Evolutionary conservation across 2,329 filamentous ascomycete genomes (phyloP).

Genomic region (Sporothrix sp.): DNA sequence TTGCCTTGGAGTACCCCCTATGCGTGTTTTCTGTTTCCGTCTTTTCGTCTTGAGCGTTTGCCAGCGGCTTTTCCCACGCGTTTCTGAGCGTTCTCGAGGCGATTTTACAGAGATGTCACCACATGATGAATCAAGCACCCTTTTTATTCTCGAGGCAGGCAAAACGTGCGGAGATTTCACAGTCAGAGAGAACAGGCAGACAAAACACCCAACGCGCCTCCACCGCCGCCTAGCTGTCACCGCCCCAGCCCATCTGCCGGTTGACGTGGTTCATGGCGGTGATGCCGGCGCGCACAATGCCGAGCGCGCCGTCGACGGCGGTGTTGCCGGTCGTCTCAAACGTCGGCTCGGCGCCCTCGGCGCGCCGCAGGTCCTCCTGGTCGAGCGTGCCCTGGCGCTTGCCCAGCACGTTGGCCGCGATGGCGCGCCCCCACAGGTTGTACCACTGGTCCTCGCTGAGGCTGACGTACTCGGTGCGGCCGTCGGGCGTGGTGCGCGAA

Average conservation of each 20-base stretch:
- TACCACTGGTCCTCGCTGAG: conserved; percentile 52
- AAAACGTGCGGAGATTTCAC: too few species aligned
- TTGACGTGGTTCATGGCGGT: conserved; percentile 44
- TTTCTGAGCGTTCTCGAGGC: too few species aligned
- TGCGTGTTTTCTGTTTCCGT: too few species aligned
- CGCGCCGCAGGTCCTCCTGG: conserved; percentile 43
- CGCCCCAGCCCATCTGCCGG: conserved; percentile 45
- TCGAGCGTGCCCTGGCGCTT: conserved; percentile 46
- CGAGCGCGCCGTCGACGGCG: conserved; percentile 30
- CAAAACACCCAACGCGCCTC: too few species aligned
- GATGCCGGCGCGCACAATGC: conserved; percentile 39
- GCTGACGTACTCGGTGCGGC: conserved; percentile 39
- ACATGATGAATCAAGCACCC: too few species aligned
- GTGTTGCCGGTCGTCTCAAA: conserved; percentile 30
- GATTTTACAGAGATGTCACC: too few species aligned
- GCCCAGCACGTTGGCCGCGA: conserved; percentile 49
- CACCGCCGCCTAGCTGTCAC: conserved; percentile 20
- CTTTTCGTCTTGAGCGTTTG: too few species aligned
- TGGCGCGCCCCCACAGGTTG: conserved; percentile 50
- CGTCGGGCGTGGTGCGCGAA: conserved; percentile 28
- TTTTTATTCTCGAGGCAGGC: too few species aligned
- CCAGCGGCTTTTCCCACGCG: too few species aligned
- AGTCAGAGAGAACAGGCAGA: too few species aligned
- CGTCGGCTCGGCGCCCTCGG: conserved; percentile 30
- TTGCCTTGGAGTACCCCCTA: too few species aligned